Percentiles rank a stretch among this genome's conserved stretches.
Evolutionary conservation across 2,329 filamentous ascomycete species (phyloP).

Genomic region (Delphinella strobiligena): DNA sequence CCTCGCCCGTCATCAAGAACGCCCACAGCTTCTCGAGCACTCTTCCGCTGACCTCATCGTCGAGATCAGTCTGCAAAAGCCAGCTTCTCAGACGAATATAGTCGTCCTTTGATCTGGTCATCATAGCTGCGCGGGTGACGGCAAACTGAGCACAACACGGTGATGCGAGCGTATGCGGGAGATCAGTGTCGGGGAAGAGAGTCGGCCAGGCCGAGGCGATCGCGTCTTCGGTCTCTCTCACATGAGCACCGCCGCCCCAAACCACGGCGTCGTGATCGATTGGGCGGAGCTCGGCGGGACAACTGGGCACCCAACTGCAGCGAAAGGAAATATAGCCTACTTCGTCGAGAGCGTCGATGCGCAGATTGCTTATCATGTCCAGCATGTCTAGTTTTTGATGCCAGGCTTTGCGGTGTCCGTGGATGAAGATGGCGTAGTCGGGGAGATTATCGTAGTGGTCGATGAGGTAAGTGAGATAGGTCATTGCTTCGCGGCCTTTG

Average conservation of each 20-base stretch:
- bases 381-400: slow-evolving; percentile 1
- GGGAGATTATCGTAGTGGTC: slow-evolving; percentile 12
- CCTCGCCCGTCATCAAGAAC: neutral
- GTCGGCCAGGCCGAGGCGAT: slow-evolving; percentile 5
- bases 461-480: slow-evolving; percentile 34
- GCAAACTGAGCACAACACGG: slow-evolving; percentile 45
- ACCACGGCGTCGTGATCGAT: slow-evolving; percentile 3
- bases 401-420: neutral
- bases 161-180: slow-evolving; percentile 1
- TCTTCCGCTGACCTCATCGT: slow-evolving; percentile 3
- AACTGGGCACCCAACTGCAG: neutral
- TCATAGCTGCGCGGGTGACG: slow-evolving; percentile 42
- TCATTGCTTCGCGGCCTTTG: slow-evolving; percentile 38
- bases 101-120: slow-evolving; percentile 35
- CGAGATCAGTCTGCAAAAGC: slow-evolving; percentile 26
- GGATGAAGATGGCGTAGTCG: neutral
- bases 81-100: slow-evolving; percentile 48
- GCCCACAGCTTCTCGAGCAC: slow-evolving; percentile 5
- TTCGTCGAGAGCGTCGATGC: neutral
- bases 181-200: slow-evolving; percentile 6
- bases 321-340: neutral
- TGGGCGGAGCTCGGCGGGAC: slow-evolving; percentile 16
- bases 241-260: slow-evolving; percentile 1
- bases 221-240: slow-evolving; percentile 1
- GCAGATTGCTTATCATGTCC: neutral